A percentile compares a stretch with the other conserved stretches of the same genome.
Evolutionary conservation across 768 basidiomycete genomes (phyloP).

Genomic region (Russula sp.): DNA sequence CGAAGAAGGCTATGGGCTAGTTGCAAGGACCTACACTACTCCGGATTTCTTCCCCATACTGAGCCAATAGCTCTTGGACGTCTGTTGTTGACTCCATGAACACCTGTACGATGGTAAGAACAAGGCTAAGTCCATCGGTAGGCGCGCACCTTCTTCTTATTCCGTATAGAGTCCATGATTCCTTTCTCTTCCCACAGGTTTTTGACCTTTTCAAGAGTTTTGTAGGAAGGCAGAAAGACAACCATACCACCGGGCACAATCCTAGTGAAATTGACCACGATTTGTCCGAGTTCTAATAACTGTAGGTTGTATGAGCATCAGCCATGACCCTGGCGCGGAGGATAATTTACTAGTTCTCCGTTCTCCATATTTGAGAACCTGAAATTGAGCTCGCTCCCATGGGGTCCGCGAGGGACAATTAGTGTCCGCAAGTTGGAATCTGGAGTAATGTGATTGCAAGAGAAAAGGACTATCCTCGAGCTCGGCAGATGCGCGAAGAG

Average conservation of each 20-base stretch:
- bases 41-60: conserved; percentile 16
- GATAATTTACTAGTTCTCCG: conserved; percentile 36
- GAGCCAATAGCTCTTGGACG: conserved; percentile 6
- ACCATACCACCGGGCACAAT: conserved; percentile 84
- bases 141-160: conserved; percentile 64
- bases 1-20: not conserved
- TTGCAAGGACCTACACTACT: not conserved
- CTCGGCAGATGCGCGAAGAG: conserved; percentile 61
- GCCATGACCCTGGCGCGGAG: not conserved
- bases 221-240: conserved; percentile 91
- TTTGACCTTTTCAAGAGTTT: conserved; percentile 63
- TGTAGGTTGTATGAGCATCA: conserved; percentile 26
- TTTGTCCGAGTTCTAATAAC: conserved; percentile 78
- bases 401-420: conserved; percentile 67
- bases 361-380: conserved; percentile 71
- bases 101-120: conserved; percentile 4
- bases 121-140: not conserved
- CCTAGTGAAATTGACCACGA: conserved; percentile 70
- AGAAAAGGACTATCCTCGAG: conserved; percentile 67
- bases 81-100: conserved; percentile 17
- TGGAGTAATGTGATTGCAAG: conserved; percentile 91
- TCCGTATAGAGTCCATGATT: conserved; percentile 49
- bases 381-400: conserved; percentile 69
- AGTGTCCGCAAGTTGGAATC: conserved; percentile 67
- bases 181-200: conserved; percentile 58